Conservation (phyloP, 2,329 filamentous ascomycete genomes). For the Simplicillium aogashimaense region DNA sequence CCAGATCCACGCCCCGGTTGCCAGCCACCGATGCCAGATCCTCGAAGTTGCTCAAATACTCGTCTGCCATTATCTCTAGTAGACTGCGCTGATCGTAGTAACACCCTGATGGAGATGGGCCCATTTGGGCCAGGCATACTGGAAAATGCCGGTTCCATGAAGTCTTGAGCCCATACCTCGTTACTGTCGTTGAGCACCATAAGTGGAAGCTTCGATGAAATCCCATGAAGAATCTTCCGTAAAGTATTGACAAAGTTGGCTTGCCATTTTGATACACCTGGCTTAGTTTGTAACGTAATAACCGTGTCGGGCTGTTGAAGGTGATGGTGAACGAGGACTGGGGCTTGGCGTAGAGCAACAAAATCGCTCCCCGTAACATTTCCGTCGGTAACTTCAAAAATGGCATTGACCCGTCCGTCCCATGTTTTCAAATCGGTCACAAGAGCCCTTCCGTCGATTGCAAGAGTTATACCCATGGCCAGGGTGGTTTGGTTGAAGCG, state of each 20-base stretch:
- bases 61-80: constrained; percentile 12
- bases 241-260: too few species aligned
- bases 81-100: constrained; percentile 17
- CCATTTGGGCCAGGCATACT: constrained; percentile 21
- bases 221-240: too few species aligned
- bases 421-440: constrained; percentile 20
- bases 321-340: constrained; percentile 6
- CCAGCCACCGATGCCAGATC: constrained; percentile 16
- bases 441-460: too few species aligned
- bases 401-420: constrained; percentile 1
- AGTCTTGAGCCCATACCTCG: constrained; percentile 24
- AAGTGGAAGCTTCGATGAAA: neutral
- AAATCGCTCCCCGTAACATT: neutral
- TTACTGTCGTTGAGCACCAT: constrained; percentile 1
- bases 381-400: constrained; percentile 2
- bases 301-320: constrained; percentile 1
- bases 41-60: neutral
- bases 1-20: constrained; percentile 10
- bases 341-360: constrained; percentile 3
- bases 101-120: constrained; percentile 15
- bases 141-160: constrained; percentile 21
- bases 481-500: too few species aligned
- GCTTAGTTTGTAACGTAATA: too few species aligned
- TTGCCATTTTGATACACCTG: too few species aligned
- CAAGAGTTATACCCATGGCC: too few species aligned